Base-by-base conservation (phyloP, 139 green algal species). In the Chlamydomonas sphaeroides region DNA sequence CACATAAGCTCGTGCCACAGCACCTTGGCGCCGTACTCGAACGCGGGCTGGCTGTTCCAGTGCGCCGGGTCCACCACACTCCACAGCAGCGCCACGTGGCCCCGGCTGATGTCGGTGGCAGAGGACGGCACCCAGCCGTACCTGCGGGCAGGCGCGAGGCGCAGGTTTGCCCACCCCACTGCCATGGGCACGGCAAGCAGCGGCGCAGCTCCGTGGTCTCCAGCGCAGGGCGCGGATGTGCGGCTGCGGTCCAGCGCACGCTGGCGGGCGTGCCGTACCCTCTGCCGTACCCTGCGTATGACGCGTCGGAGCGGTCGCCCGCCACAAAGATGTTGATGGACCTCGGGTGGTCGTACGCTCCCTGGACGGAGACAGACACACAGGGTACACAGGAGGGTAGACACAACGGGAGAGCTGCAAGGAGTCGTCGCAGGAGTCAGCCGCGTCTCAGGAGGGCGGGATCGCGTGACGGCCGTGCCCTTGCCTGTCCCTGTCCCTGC, bases 1-100 rank as follows among this genome's bases (percentile, higher is more conserved):
- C 72, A 80, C 76, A 83, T 83, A 42, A 83, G 57, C 65, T 83
- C 76, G 25, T 83, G 76, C 76, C 76, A 83, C 63, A 83, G 45
- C 62, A 83, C 76, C 62, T 83, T 83, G 65, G 5, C 63, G 42
- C 76, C 76, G 62, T 73, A 83, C 76, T 83, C 76, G 42, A 41
- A 74, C 14, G 30, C 62, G 5, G 63, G 32, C 48, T 53, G 42
- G 42, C 62, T 56, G 76, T 83, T 83, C 76, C 76, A 83, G 62
- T 74, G 62, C 3, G 10, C 18, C 10, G 48, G 14, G 23, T 83
- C 76, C 39, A 83, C 32, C 25, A 83, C 76, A 14, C 45, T 66
- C 76, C 76, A 83, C 21, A 74, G 62, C 21, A 83, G 33, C 32
- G 62, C 42, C 45, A 83, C 48, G 65, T 83, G 76, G 45, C 76